Base-by-base conservation (phyloP, 2,329 filamentous ascomycete genomes). In the Pseudogymnoascus sp. region DNA sequence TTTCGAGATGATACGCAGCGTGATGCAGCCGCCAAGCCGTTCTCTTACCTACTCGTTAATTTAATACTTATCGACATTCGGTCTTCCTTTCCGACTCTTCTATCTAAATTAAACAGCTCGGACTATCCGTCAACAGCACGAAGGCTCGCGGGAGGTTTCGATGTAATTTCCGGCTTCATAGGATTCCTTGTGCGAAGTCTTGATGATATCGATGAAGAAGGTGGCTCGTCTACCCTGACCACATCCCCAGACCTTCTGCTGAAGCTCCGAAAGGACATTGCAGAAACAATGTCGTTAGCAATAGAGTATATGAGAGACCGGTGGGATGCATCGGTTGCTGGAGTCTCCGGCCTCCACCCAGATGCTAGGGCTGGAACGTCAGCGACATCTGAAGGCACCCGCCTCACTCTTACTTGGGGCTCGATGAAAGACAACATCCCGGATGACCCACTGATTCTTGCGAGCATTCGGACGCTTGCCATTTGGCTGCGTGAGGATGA, bases 401-500 rank as follows among this genome's bases (percentile, higher is more conserved):
- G 75, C 25, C 74, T 77, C 28, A 80, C 80, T 0, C 73, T 87
- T 12, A 76, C 81, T 0, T 88, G 85, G 85, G 84, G 88, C 62
- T 79, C 81, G 0, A 70, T 69, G 63, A 77, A 79, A 62, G 77
- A 78, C 8, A 75, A 79, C 64, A 74, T 76, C 30, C 69, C 69
- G 9, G 75, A 79, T 5, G 87, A 90, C 67, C 80, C 83, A 1
- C 75, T 89, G 6, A 76, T 87, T 1, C 77, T 86, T 2, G 81
- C 86, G 2, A 80, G 82, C 0, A 72, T 88, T 22, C 76, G 84
- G 49, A 75, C 82, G 0, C 69, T 89, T 30, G 80, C 84, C 0
- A 78, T 89, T 16, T 90, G 87, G 87, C 75, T 89, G n/a, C 78
- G 84, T 6, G 87, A 90, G 65, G 86, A 90, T 62, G 86, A 89